Percentiles rank a stretch among this genome's conserved stretches.
phyloP scores from a whole-genome alignment of 306 rosid species.

The Chamaecrista fasciculata region DNA sequence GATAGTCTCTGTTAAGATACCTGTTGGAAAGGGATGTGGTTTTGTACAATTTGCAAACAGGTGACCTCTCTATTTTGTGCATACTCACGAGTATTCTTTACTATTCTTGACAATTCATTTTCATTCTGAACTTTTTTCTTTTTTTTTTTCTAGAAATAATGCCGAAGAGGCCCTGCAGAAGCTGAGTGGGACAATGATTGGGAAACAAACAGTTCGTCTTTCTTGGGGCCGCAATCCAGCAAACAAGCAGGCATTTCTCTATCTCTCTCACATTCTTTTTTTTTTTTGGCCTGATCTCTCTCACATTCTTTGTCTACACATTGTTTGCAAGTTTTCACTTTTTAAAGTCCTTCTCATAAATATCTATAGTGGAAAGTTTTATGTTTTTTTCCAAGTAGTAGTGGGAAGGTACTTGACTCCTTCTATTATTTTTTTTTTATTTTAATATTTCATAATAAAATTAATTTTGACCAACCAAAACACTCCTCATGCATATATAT shows the following conservation, averaged over 20 bases:
- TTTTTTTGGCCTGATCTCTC: no score
- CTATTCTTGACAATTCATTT: constrained; percentile 9
- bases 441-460: no score
- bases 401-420: no score
- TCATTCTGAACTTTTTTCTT: constrained; percentile 23
- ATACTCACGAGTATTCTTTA: background rate
- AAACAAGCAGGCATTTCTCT: constrained; percentile 77
- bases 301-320: background rate
- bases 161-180: constrained; percentile 96
- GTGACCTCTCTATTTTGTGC: constrained; percentile 36
- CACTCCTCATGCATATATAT: no score
- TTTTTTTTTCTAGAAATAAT: constrained; percentile 55
- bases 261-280: background rate
- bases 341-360: background rate
- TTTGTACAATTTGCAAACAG: constrained; percentile 93
- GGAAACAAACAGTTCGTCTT: constrained; percentile 94
- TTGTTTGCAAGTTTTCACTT: background rate
- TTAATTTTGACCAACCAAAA: no score
- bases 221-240: constrained; percentile 99
- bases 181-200: constrained; percentile 76
- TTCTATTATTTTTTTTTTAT: no score
- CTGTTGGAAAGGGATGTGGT: constrained; percentile 96
- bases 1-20: constrained; percentile 93
- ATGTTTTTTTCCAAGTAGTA: no score
- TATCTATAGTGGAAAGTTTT: no score